These are phyloP conservation scores for Myriosclerotinia scirpicola DNA, from an alignment of 2,329 filamentous ascomycete species.

Conservation along the genomic window DNA sequence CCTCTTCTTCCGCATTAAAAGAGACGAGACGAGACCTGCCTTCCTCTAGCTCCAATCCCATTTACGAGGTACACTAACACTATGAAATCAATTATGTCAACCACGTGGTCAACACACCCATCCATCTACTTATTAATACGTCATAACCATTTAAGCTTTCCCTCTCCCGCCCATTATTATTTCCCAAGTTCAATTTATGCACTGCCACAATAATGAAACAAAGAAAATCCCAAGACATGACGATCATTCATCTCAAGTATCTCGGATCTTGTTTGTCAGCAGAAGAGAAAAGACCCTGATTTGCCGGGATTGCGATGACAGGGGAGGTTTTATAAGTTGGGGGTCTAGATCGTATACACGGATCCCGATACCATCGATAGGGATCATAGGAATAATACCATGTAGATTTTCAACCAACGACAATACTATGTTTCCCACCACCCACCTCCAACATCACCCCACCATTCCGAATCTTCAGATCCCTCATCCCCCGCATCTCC, in stretches of 20 bases:
- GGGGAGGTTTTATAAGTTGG: no score
- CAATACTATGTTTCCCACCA: constrained; percentile 18
- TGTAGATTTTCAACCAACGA: constrained; percentile 10
- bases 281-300: background rate
- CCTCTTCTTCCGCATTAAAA: background rate
- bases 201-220: constrained; percentile 5
- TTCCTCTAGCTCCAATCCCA: background rate
- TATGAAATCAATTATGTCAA: no score
- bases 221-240: background rate
- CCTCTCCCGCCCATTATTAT: no score
- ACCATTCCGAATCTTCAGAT: constrained; percentile 11
- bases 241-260: constrained; percentile 12
- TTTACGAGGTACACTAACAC: no score
- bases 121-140: no score
- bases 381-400: no score
- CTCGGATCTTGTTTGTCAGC: background rate
- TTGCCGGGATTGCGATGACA: no score
- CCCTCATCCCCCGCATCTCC: background rate
- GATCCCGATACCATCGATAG: no score
- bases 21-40: no score
- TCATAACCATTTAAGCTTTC: no score
- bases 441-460: background rate
- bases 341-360: no score
- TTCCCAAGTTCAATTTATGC: background rate
- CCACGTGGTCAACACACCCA: no score